These are phyloP conservation scores for Coniochaeta prunicola DNA, from an alignment of 2,329 filamentous ascomycete genomes.

Conservation along the genomic window DNA sequence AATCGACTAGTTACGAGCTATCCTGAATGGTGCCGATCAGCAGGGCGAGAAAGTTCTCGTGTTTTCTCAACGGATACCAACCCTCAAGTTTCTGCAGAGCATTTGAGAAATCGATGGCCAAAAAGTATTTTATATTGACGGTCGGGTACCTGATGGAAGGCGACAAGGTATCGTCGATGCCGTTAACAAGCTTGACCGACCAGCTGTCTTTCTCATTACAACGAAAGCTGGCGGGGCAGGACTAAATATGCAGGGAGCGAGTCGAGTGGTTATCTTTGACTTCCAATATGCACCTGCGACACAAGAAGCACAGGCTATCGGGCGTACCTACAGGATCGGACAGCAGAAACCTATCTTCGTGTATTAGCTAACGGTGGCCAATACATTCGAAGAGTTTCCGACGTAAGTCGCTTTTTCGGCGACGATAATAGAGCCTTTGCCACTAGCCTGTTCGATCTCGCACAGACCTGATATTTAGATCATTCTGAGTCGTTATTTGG, in stretches of 20 bases:
- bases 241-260: slow-evolving; percentile 77
- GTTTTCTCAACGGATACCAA: slow-evolving; percentile 67
- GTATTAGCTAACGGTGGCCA: slow-evolving; percentile 74
- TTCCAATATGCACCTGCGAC: slow-evolving; percentile 68
- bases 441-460: too few species aligned
- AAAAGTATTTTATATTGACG: slow-evolving; percentile 58
- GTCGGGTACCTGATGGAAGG: slow-evolving; percentile 51
- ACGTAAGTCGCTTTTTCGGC: too few species aligned
- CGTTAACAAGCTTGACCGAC: slow-evolving; percentile 44
- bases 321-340: slow-evolving; percentile 77
- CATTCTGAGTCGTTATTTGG: too few species aligned
- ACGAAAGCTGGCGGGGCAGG: slow-evolving; percentile 77
- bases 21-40: slow-evolving; percentile 57
- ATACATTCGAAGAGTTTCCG: slow-evolving; percentile 86
- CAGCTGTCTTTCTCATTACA: slow-evolving; percentile 69
- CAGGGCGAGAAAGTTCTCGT: slow-evolving; percentile 71
- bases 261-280: slow-evolving; percentile 81
- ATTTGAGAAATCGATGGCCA: slow-evolving; percentile 43
- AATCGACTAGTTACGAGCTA: slow-evolving; percentile 42
- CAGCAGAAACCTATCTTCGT: slow-evolving; percentile 76
- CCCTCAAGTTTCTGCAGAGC: slow-evolving; percentile 60
- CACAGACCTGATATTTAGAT: too few species aligned
- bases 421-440: too few species aligned
- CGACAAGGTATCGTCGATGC: slow-evolving; percentile 61
- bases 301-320: slow-evolving; percentile 79